Conservation (phyloP, 495 filamentous ascomycete genomes). For the Evansstolkia leycettana region DNA sequence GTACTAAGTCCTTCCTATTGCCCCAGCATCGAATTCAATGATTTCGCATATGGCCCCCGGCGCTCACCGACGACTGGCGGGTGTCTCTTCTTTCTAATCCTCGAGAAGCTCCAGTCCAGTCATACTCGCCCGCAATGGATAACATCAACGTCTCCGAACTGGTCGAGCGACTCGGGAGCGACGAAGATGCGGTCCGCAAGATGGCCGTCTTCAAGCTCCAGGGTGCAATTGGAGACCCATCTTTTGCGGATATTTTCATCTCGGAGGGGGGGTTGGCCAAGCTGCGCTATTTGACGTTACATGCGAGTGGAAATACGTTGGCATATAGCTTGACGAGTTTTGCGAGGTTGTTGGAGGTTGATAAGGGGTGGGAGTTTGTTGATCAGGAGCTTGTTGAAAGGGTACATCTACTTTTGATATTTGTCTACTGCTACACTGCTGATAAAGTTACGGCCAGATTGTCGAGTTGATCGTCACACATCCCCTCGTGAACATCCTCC, state of each 20-base stretch:
- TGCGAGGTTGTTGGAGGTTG: slow-evolving; percentile 76
- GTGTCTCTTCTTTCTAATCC: no score
- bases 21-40: no score
- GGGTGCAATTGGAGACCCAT: slow-evolving; percentile 83
- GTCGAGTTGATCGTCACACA: slow-evolving; percentile 93
- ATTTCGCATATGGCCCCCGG: no score
- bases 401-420: slow-evolving; percentile 23
- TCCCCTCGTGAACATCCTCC: slow-evolving; percentile 91
- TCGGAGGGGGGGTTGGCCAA: slow-evolving; percentile 71
- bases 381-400: slow-evolving; percentile 55
- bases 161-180: slow-evolving; percentile 54
- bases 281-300: slow-evolving; percentile 69
- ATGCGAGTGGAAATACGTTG: slow-evolving; percentile 81
- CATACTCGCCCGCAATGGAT: slow-evolving; percentile 28
- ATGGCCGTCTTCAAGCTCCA: slow-evolving; percentile 99
- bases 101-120: no score
- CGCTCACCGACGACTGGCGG: no score
- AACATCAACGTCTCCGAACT: slow-evolving; percentile 51
- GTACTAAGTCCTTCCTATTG: no score
- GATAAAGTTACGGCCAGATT: slow-evolving; percentile 40
- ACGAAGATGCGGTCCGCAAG: slow-evolving; percentile 89
- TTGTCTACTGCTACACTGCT: not conserved
- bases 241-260: slow-evolving; percentile 94
- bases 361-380: slow-evolving; percentile 90
- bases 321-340: slow-evolving; percentile 89